Evolutionary conservation across 2,329 filamentous ascomycete species (phyloP), one percentile per base, ranked within the genome.

Genomic region (Lojkania enalia): DNA sequence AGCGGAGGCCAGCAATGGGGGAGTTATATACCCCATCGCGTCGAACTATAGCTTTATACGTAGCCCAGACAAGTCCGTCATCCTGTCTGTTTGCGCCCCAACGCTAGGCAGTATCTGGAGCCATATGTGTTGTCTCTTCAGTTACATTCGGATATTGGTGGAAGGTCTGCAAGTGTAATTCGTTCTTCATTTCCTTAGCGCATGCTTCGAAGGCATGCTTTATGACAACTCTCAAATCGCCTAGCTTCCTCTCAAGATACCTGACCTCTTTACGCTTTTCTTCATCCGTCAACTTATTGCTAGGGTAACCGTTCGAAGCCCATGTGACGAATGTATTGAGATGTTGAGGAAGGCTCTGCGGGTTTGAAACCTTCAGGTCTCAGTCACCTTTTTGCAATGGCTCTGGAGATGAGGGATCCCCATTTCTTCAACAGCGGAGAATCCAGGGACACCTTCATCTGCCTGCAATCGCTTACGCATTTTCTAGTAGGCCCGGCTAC

Each of bases 401-500:
- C 69, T 69, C 55, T 81, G 80, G 1, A 86, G 71, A 32, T 76
- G 72, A 1, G 82, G 82, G 2, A 85, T 74, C 55, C 80, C 82
- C 0, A 83, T 86, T 46, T 85, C 76, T 2, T 80, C 72, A 0
- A 69, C 30, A 3, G 69, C 63, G 1, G 64, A 61, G 57, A 85
- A 87, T 0, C 82, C 82, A 11, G 73, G 65, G 2, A 81, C 71
- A 9, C 67, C 54, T 1, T 71, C 66, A 41, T 86, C 82, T 32
- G 78, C 77, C 40, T 70, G 60, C 6, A 85, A 58, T 3, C 79
- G 73, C 1, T 78, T 80, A 29, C 72, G 70, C n/a, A 86, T 64
- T 54, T 82, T 81, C 53, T 87, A 82, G 42, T 84, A 87, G 0
- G 78, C 82, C 33, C 78, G 71, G 35, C 78, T 80, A 45, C 80